Percentiles rank a stretch among this genome's conserved stretches.
phyloP scores from a whole-genome alignment of 2,329 filamentous ascomycete species.

The Aureobasidium leucospermi region DNA sequence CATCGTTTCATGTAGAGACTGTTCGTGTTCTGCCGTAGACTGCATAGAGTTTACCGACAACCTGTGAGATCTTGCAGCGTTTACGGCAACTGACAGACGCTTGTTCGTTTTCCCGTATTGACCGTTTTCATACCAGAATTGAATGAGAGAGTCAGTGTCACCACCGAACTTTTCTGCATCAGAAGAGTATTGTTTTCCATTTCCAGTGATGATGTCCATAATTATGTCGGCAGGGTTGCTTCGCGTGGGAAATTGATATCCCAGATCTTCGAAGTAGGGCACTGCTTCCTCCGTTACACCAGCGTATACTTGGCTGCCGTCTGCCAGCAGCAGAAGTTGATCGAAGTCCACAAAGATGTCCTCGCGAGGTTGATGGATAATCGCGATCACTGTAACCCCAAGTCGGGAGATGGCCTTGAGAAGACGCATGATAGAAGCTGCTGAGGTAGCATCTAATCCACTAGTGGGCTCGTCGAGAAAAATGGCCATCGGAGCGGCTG shows the following conservation, averaged over 20 bases:
- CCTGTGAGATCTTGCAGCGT: conserved; percentile 19
- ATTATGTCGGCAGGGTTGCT: conserved; percentile 52
- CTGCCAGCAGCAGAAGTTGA: conserved; percentile 47
- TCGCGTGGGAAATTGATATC: conserved; percentile 43
- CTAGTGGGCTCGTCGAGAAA: conserved; percentile 28
- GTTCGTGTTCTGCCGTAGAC: conserved; percentile 34
- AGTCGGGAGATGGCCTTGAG: conserved; percentile 47
- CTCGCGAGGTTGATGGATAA: conserved; percentile 53
- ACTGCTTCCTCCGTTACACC: conserved; percentile 40
- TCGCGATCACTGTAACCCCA: conserved; percentile 51
- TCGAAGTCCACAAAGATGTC: conserved; percentile 55
- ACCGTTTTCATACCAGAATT: conserved; percentile 35
- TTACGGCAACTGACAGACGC: conserved; percentile 17
- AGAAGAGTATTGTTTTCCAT: conserved; percentile 43
- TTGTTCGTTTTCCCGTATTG: conserved; percentile 18
- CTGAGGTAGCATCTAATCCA: conserved; percentile 45
- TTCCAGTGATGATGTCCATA: conserved; percentile 56
- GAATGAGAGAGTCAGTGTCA: conserved; percentile 44
- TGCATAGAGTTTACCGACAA: conserved; percentile 24
- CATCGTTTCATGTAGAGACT: conserved; percentile 39
- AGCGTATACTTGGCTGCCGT: conserved; percentile 50
- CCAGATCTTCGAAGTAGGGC: conserved; percentile 45
- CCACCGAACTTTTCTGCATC: conserved; percentile 28
- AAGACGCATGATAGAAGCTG: conserved; percentile 49
- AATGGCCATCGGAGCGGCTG: conserved; percentile 47